Evolutionary conservation across 1,139 yeast species (phyloP), one percentile per base, ranked within the genome.

Genomic region (Kluyveromyces sp.): DNA sequence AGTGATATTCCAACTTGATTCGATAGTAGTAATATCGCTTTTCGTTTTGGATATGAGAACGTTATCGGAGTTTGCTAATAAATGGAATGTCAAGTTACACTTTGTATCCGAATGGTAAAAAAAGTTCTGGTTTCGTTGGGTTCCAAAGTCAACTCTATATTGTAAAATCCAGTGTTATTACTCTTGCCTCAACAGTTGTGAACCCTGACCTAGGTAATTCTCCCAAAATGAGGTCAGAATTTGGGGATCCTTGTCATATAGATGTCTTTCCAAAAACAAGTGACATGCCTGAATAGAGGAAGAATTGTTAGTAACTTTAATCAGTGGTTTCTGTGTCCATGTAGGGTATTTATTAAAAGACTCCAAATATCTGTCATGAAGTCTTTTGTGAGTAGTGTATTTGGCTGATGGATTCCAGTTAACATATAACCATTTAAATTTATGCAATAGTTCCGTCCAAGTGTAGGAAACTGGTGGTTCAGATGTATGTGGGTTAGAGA

Each of bases 401-500:
- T 59, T 42, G 31, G 65, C 52, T 1, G 49, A 39, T 0, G 79
- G 74, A 50, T 79, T 71, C 95, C 95, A 84, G 58, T 82, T 85
- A 39, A 86, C 53, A 58, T 86, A 88, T 3, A 84, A 51, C 39
- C 74, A 78, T 25, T 70, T 68, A 59, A 84, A 81, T 39, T 72
- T 67, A n/a, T 69, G 64, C 43, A 74, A 64, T n/a, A 72, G 48
- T 3, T 62, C 62, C 10, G 57, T 57, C 46, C 64, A 65, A 29
- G 59, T 55, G 39, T 74, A 67, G 34, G 49, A 52, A 4, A 61
- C 51, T 37, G 70, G 49, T 4, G 50, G 45, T 6, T 52, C 53
- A 15, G 56, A 48, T 30, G 63, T 50, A 76, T 82, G 75, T 0
- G 92, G 88, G 56, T 83, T 83, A 49, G 75, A 74, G 3, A 86